Base-by-base conservation (phyloP, 345 rosid genomes). In the Populus ilicifolia region DNA sequence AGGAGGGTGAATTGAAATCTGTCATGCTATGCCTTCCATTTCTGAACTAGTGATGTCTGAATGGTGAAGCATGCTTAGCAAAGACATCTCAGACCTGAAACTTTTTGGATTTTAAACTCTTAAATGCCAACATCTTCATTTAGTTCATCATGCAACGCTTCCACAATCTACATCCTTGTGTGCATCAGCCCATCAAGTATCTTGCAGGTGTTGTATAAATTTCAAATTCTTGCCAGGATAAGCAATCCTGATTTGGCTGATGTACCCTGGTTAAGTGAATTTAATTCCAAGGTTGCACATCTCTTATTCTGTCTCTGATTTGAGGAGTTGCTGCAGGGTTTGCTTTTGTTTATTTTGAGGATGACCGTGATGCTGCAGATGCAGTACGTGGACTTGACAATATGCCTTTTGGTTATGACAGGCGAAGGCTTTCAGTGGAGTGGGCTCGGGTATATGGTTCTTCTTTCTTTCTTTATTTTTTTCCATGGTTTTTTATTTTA, bases 271-370 rank as follows among this genome's bases (percentile, higher is more conserved):
- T 35, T 84, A 76, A 68, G 71, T 69, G 62, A 77, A 80, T 76
- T 59, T 83, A 70, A 59, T 33, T 46, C 75, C 23, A 48, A 48
- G 72, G 41, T 76, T 27, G 3, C 68, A 41, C 69, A 27, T 73
- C 50, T 30, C 71, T 44, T 33, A 30, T 76, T 75, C 61, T 41
- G 39, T 61, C 74, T 75, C 82, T 70, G 30, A 78, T 80, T 35
- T 79, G 39, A n/a, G 44, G 73, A 39, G 21, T 63, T 56, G 17
- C 79, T 87, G 87, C 86, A 94, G 97, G 98, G 2, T 94, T 87
- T 85, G 97, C 97, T 30, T 94, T 94, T 80, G 97, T 92, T 78
- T 94, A 91, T 84, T 92, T 90, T 72, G 96, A 92, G 85, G 93
- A 92, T 74, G 96, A 92, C 59, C 91, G 88, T 20, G 96, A 94